phyloP scores from a whole-genome alignment of 805 yeast genomes.

The Sugiyamaella marilandica region DNA sequence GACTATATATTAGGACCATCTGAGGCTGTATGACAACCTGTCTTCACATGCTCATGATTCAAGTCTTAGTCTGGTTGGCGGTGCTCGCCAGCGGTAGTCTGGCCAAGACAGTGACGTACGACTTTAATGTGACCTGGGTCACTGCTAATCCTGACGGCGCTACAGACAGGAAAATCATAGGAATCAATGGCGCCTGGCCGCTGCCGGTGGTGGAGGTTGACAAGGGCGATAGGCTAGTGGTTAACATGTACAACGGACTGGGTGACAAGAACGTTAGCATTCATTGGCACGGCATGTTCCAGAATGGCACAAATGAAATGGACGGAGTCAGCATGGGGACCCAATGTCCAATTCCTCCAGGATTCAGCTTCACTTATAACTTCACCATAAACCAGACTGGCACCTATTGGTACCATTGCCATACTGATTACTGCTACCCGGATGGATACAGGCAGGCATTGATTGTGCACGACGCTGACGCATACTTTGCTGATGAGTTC shows the following conservation, averaged over 20 bases:
- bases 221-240: slow-evolving; percentile 69
- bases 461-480: slow-evolving; percentile 62
- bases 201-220: slow-evolving; percentile 72
- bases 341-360: slow-evolving; percentile 85
- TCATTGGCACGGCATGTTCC: slow-evolving; percentile 92
- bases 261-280: slow-evolving; percentile 61
- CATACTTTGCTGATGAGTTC: slow-evolving; percentile 54
- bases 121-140: slow-evolving; percentile 35
- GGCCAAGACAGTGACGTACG: slow-evolving; percentile 26
- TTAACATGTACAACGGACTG: slow-evolving; percentile 72
- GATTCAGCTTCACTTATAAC: slow-evolving; percentile 68
- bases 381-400: slow-evolving; percentile 86
- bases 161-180: slow-evolving; percentile 45
- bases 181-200: slow-evolving; percentile 68
- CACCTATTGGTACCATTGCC: slow-evolving; percentile 97
- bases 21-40: too few relatives aligned
- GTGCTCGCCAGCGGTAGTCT: slow-evolving; percentile 6
- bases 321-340: slow-evolving; percentile 86
- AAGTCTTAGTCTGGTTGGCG: not conserved
- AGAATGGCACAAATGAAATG: slow-evolving; percentile 64
- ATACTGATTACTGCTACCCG: slow-evolving; percentile 79
- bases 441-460: slow-evolving; percentile 64
- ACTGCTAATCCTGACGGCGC: slow-evolving; percentile 51
- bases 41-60: too few relatives aligned
- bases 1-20: too few relatives aligned